Evolutionary conservation across 1,139 yeast species (phyloP), one percentile per base, ranked within the genome.

Genomic region (Debaryomyces udenii): DNA sequence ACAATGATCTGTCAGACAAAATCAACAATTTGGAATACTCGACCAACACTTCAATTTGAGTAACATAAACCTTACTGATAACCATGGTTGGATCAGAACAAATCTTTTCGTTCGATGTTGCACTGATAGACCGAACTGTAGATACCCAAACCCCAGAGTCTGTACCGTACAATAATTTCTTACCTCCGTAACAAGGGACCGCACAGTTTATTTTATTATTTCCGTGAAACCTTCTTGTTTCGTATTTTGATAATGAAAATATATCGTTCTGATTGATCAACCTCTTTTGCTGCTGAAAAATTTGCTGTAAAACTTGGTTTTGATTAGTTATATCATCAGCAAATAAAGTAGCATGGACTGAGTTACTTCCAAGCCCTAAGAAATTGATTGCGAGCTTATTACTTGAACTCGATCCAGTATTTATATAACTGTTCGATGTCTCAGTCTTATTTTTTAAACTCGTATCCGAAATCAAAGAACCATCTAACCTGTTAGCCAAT

Each of bases 171-270:
- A 93, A 64, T 50, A 91, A 67, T 61, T 91, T 88, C 49, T 96
- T 80, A 17, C 99, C 98, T 42, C 97, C 97, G 57, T 93, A 96
- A 60, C 91, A 85, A 24, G 97, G 96, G 27, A 88, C 91, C 22
- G 93, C 94, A 69, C 98, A 90, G 56, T 88, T 90, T 51, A 93
- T 89, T 49, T 85, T 81, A 47, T 72, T 72, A 57, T 88, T 87
- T 18, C 84, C 82, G 36, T 71, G 69, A 62, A 91, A 91, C 56
- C 83, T 80, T 53, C 81, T 76, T 32, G 86, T 88, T 62, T 81
- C 90, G 50, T 78, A 78, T 49, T 87, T 86, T 24, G 84, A 83
- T 47, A 84, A 68, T 3, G 94, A 84, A 62, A 88, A 90, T 46
- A 91, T 86, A 54, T 89, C 95, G 46, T 89, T 80, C 43, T 80